Percentiles rank a stretch among this genome's conserved stretches.
phyloP scores from a whole-genome alignment of 2,329 filamentous ascomycete genomes.

The Myriosclerotinia duriaeana region DNA sequence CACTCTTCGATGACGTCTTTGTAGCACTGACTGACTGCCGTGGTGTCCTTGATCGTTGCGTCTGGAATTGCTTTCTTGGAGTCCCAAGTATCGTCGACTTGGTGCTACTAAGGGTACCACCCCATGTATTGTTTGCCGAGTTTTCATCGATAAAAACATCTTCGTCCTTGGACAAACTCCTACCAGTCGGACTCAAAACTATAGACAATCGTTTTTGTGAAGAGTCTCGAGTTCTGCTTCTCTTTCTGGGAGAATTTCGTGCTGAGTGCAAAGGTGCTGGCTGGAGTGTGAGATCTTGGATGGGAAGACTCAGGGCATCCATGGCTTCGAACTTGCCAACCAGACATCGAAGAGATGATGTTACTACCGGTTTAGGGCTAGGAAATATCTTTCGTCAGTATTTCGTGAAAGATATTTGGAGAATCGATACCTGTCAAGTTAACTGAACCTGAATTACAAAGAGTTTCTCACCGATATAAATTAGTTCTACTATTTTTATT shows the following conservation, averaged over 20 bases:
- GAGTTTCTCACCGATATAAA: constrained; percentile 3
- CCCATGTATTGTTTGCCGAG: background rate
- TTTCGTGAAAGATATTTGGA: too few species aligned
- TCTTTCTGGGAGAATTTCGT: constrained; percentile 17
- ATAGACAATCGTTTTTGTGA: constrained; percentile 28
- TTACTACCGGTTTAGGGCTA: constrained; percentile 18
- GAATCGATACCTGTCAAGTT: background rate
- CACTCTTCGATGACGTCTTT: constrained; percentile 3
- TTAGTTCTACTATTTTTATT: background rate
- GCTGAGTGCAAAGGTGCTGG: constrained; percentile 30
- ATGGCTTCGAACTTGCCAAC: constrained; percentile 38
- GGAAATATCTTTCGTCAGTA: background rate
- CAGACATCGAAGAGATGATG: constrained; percentile 30
- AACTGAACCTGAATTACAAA: background rate
- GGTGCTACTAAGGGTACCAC: constrained; percentile 2
- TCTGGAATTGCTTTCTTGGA: constrained; percentile 9
- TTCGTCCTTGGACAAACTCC: constrained; percentile 18
- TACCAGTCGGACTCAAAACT: constrained; percentile 29
- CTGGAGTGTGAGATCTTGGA: constrained; percentile 26
- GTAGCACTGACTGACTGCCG: background rate
- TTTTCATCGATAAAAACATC: constrained; percentile 14
- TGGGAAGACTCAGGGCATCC: constrained; percentile 33
- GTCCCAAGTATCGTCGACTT: constrained; percentile 10
- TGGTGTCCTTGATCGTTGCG: background rate
- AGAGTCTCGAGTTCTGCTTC: constrained; percentile 12